Conservation (phyloP, 768 basidiomycete genomes). For the Xanthoconium stramineum region DNA sequence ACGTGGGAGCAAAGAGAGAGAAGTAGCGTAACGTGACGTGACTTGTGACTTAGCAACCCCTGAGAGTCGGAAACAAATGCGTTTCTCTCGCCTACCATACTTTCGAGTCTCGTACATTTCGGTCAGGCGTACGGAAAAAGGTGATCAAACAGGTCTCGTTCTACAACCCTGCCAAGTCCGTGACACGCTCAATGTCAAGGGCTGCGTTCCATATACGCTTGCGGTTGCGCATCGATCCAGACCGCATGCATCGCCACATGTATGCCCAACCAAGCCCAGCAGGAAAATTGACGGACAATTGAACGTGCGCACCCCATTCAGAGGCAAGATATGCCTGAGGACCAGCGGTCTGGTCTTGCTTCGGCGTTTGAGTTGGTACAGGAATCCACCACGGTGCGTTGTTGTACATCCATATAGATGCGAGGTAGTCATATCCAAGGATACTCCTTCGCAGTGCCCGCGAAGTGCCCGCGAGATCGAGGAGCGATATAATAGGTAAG, state of each 20-base stretch:
- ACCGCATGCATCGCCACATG: neutral
- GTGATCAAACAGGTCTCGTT: neutral
- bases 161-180: neutral
- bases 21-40: too few species aligned
- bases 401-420: neutral
- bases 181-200: neutral
- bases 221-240: conserved; percentile 1
- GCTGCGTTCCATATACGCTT: neutral
- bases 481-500: neutral
- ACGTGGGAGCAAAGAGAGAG: too few species aligned
- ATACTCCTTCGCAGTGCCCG: neutral
- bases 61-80: too few species aligned
- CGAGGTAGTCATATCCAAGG: neutral
- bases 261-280: too few species aligned
- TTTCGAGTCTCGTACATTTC: too few species aligned
- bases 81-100: too few species aligned
- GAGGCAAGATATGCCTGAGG: neutral
- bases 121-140: too few species aligned
- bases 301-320: neutral
- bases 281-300: too few species aligned
- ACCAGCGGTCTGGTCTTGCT: neutral
- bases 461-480: neutral
- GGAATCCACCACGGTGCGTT: neutral
- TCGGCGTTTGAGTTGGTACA: too few species aligned
- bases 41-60: too few species aligned